phyloP scores from a whole-genome alignment of 352 stramenopile species.

The Globisporangium iwayamae region DNA sequence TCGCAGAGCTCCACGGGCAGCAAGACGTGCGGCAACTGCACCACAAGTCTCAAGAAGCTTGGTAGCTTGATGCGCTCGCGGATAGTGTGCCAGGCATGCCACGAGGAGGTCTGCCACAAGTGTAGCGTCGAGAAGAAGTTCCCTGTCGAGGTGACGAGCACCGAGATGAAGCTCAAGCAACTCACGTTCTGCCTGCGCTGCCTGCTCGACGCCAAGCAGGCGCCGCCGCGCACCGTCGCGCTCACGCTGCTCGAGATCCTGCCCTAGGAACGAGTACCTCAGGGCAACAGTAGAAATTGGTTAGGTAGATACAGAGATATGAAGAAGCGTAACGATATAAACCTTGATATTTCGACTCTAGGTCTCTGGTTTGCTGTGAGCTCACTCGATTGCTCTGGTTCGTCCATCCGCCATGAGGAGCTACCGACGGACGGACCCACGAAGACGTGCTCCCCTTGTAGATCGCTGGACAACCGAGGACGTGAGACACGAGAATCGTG shows the following conservation, averaged over 20 bases:
- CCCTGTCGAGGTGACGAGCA: slow-evolving; percentile 2
- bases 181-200: slow-evolving; percentile 14
- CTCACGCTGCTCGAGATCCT: slow-evolving; percentile 1
- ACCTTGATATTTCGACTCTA: too few relatives aligned
- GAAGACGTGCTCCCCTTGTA: too few relatives aligned
- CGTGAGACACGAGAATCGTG: too few relatives aligned
- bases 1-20: background rate
- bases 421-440: too few relatives aligned
- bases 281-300: background rate
- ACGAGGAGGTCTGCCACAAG: slow-evolving; percentile 9
- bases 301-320: background rate
- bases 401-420: too few relatives aligned
- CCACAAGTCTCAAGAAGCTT: background rate
- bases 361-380: too few relatives aligned
- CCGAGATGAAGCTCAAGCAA: slow-evolving; percentile 1
- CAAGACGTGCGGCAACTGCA: slow-evolving; percentile 6
- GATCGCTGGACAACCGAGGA: too few relatives aligned
- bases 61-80: background rate
- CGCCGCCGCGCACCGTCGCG: slow-evolving; percentile 2
- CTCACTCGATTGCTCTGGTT: too few relatives aligned
- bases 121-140: slow-evolving; percentile 17
- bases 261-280: background rate
- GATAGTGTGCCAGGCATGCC: slow-evolving; percentile 7
- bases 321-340: too few relatives aligned
- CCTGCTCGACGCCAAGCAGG: slow-evolving; percentile 16